Conservation (phyloP, 306 rosid species). For the Acacia melanoxylon region DNA sequence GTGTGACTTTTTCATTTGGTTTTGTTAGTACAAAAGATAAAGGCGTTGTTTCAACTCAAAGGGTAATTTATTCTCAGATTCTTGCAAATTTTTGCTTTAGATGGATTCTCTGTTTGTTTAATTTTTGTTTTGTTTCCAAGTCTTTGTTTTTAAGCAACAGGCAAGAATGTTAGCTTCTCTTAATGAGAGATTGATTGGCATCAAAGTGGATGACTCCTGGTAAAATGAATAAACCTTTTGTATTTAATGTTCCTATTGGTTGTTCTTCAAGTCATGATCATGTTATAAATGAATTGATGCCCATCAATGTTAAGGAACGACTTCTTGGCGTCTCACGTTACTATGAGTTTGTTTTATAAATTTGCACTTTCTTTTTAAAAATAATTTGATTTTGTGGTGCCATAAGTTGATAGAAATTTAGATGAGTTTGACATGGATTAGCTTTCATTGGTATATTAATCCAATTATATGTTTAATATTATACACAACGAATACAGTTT, state of each 20-base stretch:
- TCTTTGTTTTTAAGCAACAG: slow-evolving; percentile 79
- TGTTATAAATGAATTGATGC: slow-evolving; percentile 32
- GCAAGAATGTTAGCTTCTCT: slow-evolving; percentile 85
- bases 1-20: too few species aligned
- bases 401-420: too few species aligned
- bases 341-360: slow-evolving; percentile 65
- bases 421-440: too few species aligned
- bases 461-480: too few species aligned
- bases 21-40: slow-evolving; percentile 97
- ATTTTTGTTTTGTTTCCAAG: slow-evolving; percentile 55
- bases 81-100: slow-evolving; percentile 18
- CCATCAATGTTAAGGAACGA: slow-evolving; percentile 80
- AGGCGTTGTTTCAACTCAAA: slow-evolving; percentile 85
- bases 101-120: slow-evolving; percentile 22
- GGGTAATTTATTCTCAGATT: slow-evolving; percentile 54
- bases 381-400: too few species aligned
- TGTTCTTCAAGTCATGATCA: slow-evolving; percentile 26
- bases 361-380: too few species aligned
- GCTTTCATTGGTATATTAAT: too few species aligned
- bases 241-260: neutral
- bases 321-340: slow-evolving; percentile 85
- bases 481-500: too few species aligned
- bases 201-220: slow-evolving; percentile 92
- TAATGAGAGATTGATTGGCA: slow-evolving; percentile 80
- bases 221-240: slow-evolving; percentile 42